phyloP scores from a whole-genome alignment of 106 monocot genomes.

The Acanthochlamys bracteata region DNA sequence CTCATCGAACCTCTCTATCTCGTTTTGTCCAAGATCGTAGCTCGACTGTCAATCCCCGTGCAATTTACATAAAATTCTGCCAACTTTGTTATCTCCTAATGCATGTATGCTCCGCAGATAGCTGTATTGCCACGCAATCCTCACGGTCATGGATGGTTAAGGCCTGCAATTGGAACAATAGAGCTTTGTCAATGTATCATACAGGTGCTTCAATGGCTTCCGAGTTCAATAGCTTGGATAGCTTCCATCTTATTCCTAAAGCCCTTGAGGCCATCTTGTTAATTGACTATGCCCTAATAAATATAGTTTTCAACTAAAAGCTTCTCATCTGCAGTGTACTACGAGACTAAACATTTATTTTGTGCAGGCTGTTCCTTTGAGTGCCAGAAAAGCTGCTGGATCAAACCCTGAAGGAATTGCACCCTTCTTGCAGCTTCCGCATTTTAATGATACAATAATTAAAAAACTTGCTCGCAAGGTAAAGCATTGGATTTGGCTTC shows the following conservation, averaged over 20 bases:
- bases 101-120: slow-evolving; percentile 38
- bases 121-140: slow-evolving; percentile 72
- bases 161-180: slow-evolving; percentile 85
- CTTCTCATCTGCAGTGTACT: neutral
- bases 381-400: slow-evolving; percentile 72
- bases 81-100: neutral
- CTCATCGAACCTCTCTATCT: too few species aligned
- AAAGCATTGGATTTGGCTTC: neutral
- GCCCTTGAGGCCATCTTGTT: neutral
- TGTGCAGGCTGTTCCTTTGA: slow-evolving; percentile 82
- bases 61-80: too few species aligned
- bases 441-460: slow-evolving; percentile 65
- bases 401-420: slow-evolving; percentile 77
- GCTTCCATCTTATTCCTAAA: neutral
- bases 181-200: slow-evolving; percentile 93
- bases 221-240: neutral
- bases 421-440: slow-evolving; percentile 90
- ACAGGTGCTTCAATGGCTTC: slow-evolving; percentile 41
- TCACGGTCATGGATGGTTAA: slow-evolving; percentile 83
- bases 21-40: too few species aligned
- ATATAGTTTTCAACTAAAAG: too few species aligned
- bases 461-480: slow-evolving; percentile 88
- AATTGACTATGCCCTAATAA: too few species aligned
- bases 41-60: too few species aligned
- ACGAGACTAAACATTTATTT: neutral